Base-by-base conservation (phyloP, 768 basidiomycete species). In the Termitomyces sp. region DNA sequence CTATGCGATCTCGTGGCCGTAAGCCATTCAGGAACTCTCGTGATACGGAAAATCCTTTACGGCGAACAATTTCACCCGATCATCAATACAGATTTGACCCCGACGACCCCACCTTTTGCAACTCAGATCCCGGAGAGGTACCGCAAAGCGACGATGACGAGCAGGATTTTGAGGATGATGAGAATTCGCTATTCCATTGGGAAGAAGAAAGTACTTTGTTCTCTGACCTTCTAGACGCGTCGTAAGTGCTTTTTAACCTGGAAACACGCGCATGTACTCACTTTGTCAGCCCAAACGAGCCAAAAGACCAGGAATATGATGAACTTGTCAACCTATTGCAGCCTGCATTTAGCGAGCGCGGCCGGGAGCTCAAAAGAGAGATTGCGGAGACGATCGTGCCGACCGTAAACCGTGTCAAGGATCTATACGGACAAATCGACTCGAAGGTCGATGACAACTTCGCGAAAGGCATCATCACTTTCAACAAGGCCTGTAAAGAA, bases 401-500 rank as follows among this genome's bases (percentile, higher is more conserved):
- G 6, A 71, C 78, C 8, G 74, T 80, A 54, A 83, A 82, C 56
- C 75, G 75, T 60, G 74, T 85, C 57, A 77, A 72, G 52, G 62
- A 68, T 12, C 67, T 69, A 9, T 77, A 77, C 69, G 64, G 68
- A 51, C 49, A 65, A 61, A 63, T 81, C 23, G 69, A 75, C 34
- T 66, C 71, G 3, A 68, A 71, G 43, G 71, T 77, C 35, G 80
- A 81, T 63, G 57, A 62, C 12, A 59, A 61, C 1, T 78, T 70
- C 56, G 70, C 66, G 0, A 70, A 69, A 52, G 85, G 82, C 7
- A 66, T 87, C 35, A 66, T 82, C 11, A 66, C 71, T 6, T 82
- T 87, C 69, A 80, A 87, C 64, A 75, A 77, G 17, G 80, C 77
- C 21, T 79, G 83, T 67, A 82, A 81, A 63, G 73, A 72, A 11